phyloP scores from a whole-genome alignment of 805 yeast species.

The Cephaloascus albidus region DNA sequence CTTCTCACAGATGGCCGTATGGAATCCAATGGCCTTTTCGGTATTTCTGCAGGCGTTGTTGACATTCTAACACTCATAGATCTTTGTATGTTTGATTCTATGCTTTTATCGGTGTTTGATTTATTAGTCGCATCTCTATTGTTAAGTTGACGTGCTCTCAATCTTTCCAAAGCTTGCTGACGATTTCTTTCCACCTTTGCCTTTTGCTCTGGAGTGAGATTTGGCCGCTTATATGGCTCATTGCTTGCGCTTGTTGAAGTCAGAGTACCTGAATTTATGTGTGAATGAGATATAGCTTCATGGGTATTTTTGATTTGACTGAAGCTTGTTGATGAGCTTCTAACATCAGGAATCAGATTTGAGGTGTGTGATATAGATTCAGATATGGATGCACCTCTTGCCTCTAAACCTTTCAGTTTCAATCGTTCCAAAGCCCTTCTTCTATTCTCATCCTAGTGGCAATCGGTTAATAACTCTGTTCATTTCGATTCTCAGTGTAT shows the following conservation, averaged over 20 bases:
- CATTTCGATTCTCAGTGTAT: background rate
- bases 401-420: conserved; percentile 25
- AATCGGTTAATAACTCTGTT: too few relatives aligned
- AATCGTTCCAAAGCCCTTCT: conserved; percentile 52
- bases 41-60: background rate
- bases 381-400: conserved; percentile 1
- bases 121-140: conserved; percentile 25
- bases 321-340: conserved; percentile 1
- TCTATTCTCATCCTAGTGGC: conserved; percentile 50
- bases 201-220: conserved; percentile 39
- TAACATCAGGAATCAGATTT: conserved; percentile 6
- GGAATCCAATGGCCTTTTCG: conserved; percentile 11
- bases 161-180: conserved; percentile 39
- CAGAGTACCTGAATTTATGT: background rate
- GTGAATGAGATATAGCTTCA: background rate
- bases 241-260: background rate
- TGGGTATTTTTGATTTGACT: background rate
- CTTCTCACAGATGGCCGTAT: conserved; percentile 41
- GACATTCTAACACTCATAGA: conserved; percentile 1
- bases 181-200: conserved; percentile 43
- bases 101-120: conserved; percentile 3
- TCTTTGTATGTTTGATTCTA: conserved; percentile 6
- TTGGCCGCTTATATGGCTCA: conserved; percentile 2
- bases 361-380: conserved; percentile 1
- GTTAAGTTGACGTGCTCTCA: conserved; percentile 20